Evolutionary conservation across 225 moss, liverwort and hornwort species (phyloP).

Genomic region (Climacium dendroides): DNA sequence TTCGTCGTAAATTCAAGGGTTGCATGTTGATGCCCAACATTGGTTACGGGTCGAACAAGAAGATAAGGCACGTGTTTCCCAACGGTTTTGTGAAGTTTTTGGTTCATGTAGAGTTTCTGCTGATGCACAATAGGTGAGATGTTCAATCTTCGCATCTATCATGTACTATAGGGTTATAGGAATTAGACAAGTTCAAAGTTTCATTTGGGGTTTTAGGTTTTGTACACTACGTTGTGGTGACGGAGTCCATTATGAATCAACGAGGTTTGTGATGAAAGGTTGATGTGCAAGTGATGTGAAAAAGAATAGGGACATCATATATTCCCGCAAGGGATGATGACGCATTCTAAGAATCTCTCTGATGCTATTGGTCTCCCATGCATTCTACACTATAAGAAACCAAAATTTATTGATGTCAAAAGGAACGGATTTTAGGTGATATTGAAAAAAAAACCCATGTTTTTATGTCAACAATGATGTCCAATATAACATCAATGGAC

Average conservation of each 20-base stretch:
- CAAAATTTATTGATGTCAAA: too few species aligned
- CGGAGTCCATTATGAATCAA: background rate
- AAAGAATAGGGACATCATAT: slow-evolving; percentile 18
- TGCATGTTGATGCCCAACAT: slow-evolving; percentile 80
- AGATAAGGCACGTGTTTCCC: slow-evolving; percentile 73
- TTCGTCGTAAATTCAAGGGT: slow-evolving; percentile 87
- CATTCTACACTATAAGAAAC: too few species aligned
- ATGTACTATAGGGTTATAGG: too few species aligned
- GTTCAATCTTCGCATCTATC: background rate
- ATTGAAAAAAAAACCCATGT: too few species aligned
- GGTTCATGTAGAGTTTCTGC: slow-evolving; percentile 71
- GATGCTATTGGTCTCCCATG: background rate
- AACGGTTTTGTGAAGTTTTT: slow-evolving; percentile 81
- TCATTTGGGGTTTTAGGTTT: background rate
- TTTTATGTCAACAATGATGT: too few species aligned
- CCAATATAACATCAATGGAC: too few species aligned
- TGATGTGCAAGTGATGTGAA: slow-evolving; percentile 16
- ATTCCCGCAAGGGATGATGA: background rate
- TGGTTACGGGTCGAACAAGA: slow-evolving; percentile 89
- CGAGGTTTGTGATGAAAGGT: background rate
- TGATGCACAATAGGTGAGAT: slow-evolving; percentile 83
- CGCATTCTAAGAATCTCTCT: slow-evolving; percentile 12
- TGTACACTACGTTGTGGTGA: background rate
- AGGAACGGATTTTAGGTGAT: too few species aligned
- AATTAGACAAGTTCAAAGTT: background rate